A percentile compares a stretch with the other conserved stretches of the same genome.
Conservation (phyloP, 1,139 yeast genomes). For the Entelexis paramagnoliae region DNA sequence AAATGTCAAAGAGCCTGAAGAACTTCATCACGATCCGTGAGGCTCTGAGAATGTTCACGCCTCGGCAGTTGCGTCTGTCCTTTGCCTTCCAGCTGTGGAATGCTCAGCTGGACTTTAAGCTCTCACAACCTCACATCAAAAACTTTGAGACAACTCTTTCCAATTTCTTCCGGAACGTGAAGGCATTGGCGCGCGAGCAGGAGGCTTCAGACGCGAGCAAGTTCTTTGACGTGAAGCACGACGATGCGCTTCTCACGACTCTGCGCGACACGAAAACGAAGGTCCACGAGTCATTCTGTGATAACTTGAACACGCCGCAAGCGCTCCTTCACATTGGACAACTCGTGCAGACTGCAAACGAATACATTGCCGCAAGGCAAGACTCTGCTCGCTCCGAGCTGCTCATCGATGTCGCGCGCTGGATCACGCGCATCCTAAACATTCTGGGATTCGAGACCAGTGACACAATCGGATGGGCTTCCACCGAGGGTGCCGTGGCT, state of each 20-base stretch:
- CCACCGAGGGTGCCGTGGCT: not conserved
- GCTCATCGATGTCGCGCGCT: slow-evolving; percentile 51
- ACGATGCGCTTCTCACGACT: slow-evolving; percentile 42
- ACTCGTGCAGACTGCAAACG: slow-evolving; percentile 59
- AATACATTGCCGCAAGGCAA: slow-evolving; percentile 51
- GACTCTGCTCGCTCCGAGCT: slow-evolving; percentile 54
- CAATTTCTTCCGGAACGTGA: slow-evolving; percentile 73
- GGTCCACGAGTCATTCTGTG: slow-evolving; percentile 74
- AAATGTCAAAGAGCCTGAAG: slow-evolving; percentile 90
- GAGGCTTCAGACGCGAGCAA: slow-evolving; percentile 55
- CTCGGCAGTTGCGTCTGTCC: slow-evolving; percentile 80
- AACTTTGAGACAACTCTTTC: slow-evolving; percentile 61
- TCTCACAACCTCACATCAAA: slow-evolving; percentile 64
- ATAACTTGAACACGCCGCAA: slow-evolving; percentile 69
- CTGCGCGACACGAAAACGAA: slow-evolving; percentile 47
- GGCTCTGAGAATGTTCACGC: slow-evolving; percentile 57
- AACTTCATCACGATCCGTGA: slow-evolving; percentile 92
- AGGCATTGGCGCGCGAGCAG: slow-evolving; percentile 58
- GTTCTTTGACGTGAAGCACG: slow-evolving; percentile 41
- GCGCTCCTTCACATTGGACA: slow-evolving; percentile 59
- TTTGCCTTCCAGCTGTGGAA: slow-evolving; percentile 92
- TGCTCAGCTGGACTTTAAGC: slow-evolving; percentile 83
- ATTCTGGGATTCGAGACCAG: slow-evolving; percentile 62
- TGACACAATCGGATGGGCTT: slow-evolving; percentile 57
- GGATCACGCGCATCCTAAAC: slow-evolving; percentile 58